Conservation (phyloP, 2,329 filamentous ascomycete genomes). For the Phaeosphaeriaceae sp. region DNA sequence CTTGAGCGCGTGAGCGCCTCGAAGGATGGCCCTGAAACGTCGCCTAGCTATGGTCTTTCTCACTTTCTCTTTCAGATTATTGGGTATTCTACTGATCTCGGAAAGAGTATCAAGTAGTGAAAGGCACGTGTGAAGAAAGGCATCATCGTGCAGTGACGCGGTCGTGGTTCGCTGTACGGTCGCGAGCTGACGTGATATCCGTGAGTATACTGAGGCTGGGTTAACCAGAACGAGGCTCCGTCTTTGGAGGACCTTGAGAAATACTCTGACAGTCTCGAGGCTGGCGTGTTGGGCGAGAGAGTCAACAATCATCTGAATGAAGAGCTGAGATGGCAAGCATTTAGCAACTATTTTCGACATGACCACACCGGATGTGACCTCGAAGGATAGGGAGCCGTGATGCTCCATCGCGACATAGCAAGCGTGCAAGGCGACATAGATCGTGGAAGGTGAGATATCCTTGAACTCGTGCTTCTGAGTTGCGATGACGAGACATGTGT, state of each 20-base stretch:
- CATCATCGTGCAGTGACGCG: not conserved
- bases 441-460: not conserved
- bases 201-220: conserved; percentile 9
- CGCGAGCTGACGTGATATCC: conserved; percentile 5
- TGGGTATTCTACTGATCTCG: conserved; percentile 6
- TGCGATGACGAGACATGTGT: not conserved
- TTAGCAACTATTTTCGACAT: conserved; percentile 8
- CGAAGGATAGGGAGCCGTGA: not conserved
- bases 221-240: conserved; percentile 15
- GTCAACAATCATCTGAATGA: not conserved
- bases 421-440: not conserved
- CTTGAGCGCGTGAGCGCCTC: conserved; percentile 24
- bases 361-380: not conserved
- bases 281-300: conserved; percentile 15
- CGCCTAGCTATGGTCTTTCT: conserved; percentile 16
- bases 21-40: conserved; percentile 37
- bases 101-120: conserved; percentile 12
- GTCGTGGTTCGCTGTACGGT: not conserved
- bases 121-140: conserved; percentile 11
- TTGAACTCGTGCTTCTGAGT: not conserved
- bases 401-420: not conserved
- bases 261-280: conserved; percentile 10
- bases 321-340: conserved; percentile 11
- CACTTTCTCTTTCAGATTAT: conserved; percentile 1
- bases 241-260: conserved; percentile 18